Percentiles rank a stretch among this genome's conserved stretches.
These are phyloP conservation scores for Xylaria sp. DNA, from an alignment of 2,329 filamentous ascomycete genomes.

Conservation along the genomic window DNA sequence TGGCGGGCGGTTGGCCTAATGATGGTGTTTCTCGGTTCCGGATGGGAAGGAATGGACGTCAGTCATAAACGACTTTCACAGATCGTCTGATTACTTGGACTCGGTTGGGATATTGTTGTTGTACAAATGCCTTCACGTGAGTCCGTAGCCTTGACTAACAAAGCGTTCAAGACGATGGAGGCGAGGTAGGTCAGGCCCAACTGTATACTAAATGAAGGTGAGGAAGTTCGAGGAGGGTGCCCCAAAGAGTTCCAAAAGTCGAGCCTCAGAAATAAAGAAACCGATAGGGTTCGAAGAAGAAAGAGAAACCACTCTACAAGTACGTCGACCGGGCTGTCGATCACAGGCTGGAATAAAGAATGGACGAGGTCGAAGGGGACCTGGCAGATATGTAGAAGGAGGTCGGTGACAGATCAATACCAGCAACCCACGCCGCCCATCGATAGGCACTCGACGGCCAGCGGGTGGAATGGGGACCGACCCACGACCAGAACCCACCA, in stretches of 20 bases:
- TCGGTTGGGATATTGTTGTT: slow-evolving; percentile 47
- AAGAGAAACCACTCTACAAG: slow-evolving; percentile 49
- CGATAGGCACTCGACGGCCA: slow-evolving; percentile 53
- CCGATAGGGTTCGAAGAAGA: slow-evolving; percentile 51
- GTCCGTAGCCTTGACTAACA: slow-evolving; percentile 43
- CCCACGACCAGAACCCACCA: slow-evolving; percentile 46
- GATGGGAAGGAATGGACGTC: slow-evolving; percentile 51
- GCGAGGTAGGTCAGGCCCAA: slow-evolving; percentile 40
- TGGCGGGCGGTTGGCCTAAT: slow-evolving; percentile 50
- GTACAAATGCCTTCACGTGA: slow-evolving; percentile 46
- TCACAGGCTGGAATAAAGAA: slow-evolving; percentile 50
- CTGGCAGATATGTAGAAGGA: slow-evolving; percentile 51
- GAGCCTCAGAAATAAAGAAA: slow-evolving; percentile 52
- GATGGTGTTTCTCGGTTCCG: slow-evolving; percentile 52
- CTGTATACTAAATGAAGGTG: slow-evolving; percentile 51
- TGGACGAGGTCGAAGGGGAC: slow-evolving; percentile 51
- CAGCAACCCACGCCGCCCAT: slow-evolving; percentile 54
- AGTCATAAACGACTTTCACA: slow-evolving; percentile 43
- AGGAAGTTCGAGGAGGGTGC: slow-evolving; percentile 48
- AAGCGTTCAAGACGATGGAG: slow-evolving; percentile 39
- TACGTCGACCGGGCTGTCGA: slow-evolving; percentile 51
- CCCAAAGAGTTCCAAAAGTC: slow-evolving; percentile 48
- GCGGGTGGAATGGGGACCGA: slow-evolving; percentile 53
- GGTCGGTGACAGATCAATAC: slow-evolving; percentile 53
- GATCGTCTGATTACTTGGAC: slow-evolving; percentile 48